A percentile compares a stretch with the other conserved stretches of the same genome.
Conservation (phyloP, 371 early-diverging fungal genomes). For the Mucor racemosus region DNA sequence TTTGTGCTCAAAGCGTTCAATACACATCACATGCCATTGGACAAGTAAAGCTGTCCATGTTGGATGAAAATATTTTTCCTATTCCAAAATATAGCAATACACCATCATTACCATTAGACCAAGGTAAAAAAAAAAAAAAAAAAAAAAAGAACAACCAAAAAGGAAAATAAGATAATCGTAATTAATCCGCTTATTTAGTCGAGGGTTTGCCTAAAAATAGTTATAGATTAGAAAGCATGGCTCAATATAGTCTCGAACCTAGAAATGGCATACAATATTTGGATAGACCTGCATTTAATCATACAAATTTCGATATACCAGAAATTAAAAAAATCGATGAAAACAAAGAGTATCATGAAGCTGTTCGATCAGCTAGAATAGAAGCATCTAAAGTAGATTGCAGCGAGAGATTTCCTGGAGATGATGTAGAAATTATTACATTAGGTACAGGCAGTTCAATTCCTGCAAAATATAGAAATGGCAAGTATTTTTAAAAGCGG, state of each 20-base stretch:
- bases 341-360: constrained; percentile 29
- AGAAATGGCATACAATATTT: constrained; percentile 20
- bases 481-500: constrained; percentile 42
- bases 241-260: constrained; percentile 39
- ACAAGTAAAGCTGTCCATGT: constrained; percentile 61
- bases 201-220: constrained; percentile 33
- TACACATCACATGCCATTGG: constrained; percentile 61
- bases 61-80: constrained; percentile 67
- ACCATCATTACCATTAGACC: constrained; percentile 25
- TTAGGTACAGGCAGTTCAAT: constrained; percentile 97
- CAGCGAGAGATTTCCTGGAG: constrained; percentile 44
- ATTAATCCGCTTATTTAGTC: constrained; percentile 4
- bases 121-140: constrained; percentile 6
- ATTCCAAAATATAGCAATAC: constrained; percentile 63
- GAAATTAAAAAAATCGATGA: constrained; percentile 31
- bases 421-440: constrained; percentile 65
- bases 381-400: constrained; percentile 38
- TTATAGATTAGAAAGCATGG: constrained; percentile 33
- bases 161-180: neutral
- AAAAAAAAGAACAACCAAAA: neutral
- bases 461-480: constrained; percentile 97
- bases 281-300: constrained; percentile 31
- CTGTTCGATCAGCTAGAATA: constrained; percentile 35
- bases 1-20: constrained; percentile 64
- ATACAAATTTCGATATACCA: constrained; percentile 14